Percentiles rank a stretch among this genome's conserved stretches.
Evolutionary conservation across 108 stramenopile species (phyloP).

Genomic region (Schizochytrium sp.): DNA sequence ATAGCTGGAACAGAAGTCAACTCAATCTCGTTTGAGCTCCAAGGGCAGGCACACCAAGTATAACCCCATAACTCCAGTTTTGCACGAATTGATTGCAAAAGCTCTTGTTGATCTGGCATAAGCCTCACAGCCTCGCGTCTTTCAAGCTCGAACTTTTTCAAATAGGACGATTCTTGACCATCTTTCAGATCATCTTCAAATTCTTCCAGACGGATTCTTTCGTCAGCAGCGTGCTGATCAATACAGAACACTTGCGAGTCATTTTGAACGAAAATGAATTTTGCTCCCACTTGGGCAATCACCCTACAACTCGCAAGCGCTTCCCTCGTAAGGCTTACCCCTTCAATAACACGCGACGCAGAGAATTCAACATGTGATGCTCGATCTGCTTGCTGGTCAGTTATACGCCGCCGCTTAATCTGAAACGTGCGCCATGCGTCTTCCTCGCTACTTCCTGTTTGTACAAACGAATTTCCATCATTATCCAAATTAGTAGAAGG

Average conservation of each 20-base stretch:
- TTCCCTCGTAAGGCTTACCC: background rate
- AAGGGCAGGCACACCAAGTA: background rate
- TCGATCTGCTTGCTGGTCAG: background rate
- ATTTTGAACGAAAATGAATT: conserved; percentile 31
- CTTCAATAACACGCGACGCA: background rate
- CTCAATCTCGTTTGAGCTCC: background rate
- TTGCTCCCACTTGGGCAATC: conserved; percentile 43
- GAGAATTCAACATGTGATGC: background rate
- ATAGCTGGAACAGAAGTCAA: background rate
- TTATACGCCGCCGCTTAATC: background rate
- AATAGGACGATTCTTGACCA: background rate
- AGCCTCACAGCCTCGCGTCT: background rate
- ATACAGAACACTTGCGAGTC: conserved; percentile 33
- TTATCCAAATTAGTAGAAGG: background rate
- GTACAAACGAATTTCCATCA: background rate
- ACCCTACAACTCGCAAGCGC: conserved; percentile 15
- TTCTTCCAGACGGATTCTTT: conserved; percentile 41
- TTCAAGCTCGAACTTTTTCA: background rate
- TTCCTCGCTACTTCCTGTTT: background rate
- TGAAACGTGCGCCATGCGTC: conserved; percentile 21
- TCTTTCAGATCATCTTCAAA: conserved; percentile 12
- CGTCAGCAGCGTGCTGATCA: conserved; percentile 64
- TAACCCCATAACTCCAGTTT: conserved; percentile 10
- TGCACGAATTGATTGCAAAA: background rate
- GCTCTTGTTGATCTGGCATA: background rate